Base-by-base conservation (phyloP, 2,329 filamentous ascomycete genomes). In the Macrophomina pseudophaseolina region DNA sequence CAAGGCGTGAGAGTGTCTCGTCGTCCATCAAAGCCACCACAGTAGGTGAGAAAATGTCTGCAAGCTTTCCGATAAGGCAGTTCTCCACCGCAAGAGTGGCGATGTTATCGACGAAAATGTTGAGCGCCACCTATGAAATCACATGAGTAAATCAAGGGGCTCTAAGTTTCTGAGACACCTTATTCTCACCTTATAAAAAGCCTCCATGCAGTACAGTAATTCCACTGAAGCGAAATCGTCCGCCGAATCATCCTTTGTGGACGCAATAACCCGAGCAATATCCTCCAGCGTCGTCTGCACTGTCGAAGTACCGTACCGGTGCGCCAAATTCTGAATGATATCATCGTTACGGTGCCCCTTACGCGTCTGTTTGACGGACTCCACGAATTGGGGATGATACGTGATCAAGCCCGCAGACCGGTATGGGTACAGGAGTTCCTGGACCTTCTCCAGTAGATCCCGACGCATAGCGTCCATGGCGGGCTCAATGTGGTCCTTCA, bases 351-450 rank as follows among this genome's bases (percentile, higher is more conserved):
- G 42, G 32, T 7, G 5, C 12, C 35, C 14, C 5, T 6, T 18
- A 2, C 23, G 32, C 18, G 53, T 18, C 30, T 74, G 70, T 59
- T 76, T 73, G 7, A 76, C 56, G 0, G 56, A 73, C 1, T 60
- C 68, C 0, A 72, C 71, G 60, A 83, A 84, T 42, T 83, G 75
- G 16, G 81, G 74, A 48, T 87, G 85, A 68, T 87, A 87, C 0
- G 85, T 88, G 42, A 86, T 84, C 0, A 84, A 84, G 69, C 86
- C 82, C 0, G 78, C 71, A 8, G 74, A 72, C 68, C 78, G 82
- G 74, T 84, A 58, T 5, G 53, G 82, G 11, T 74, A 71, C 0
- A 89, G 72, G 1, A 89, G 71, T 60, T 84, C 80, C 0, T 67
- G 63, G 0, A 82, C 74, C 70, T 85, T 85, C 0, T 69, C 67